Evolutionary conservation across 2,329 filamentous ascomycete species (phyloP).

Genomic region (Teratosphaeria gauchensis): DNA sequence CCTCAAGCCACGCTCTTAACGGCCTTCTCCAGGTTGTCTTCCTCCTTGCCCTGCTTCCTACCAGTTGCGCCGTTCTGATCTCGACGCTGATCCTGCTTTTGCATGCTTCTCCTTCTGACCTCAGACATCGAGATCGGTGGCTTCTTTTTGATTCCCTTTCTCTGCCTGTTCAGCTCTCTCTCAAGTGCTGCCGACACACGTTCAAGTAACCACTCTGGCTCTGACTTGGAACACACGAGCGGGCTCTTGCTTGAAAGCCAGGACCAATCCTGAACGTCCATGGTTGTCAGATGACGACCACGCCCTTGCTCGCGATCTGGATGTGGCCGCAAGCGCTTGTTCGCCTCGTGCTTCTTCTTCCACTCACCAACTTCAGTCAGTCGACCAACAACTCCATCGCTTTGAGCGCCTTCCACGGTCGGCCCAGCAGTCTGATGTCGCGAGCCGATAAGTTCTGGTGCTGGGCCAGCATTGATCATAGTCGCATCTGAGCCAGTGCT

Average conservation of each 20-base stretch:
- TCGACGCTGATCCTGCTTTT: neutral
- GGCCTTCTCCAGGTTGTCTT: slow-evolving; percentile 2
- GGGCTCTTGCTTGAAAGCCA: slow-evolving; percentile 64
- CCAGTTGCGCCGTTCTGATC: neutral
- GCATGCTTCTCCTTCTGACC: slow-evolving; percentile 2
- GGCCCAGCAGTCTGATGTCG: neutral
- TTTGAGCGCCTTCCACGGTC: neutral
- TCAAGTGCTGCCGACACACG: slow-evolving; percentile 50
- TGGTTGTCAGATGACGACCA: slow-evolving; percentile 8
- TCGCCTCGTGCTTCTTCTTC: slow-evolving; percentile 6
- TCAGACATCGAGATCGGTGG: slow-evolving; percentile 24
- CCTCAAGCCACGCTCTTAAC: slow-evolving; percentile 1
- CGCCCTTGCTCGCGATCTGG: slow-evolving; percentile 9
- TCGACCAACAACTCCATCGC: slow-evolving; percentile 15
- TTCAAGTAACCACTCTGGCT: slow-evolving; percentile 65
- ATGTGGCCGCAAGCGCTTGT: slow-evolving; percentile 7
- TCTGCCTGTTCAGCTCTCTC: slow-evolving; percentile 33
- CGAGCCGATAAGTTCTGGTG: neutral
- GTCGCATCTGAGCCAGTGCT: slow-evolving; percentile 7
- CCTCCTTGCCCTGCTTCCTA: slow-evolving; percentile 1
- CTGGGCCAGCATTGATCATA: neutral
- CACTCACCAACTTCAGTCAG: slow-evolving; percentile 7
- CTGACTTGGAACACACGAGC: slow-evolving; percentile 57
- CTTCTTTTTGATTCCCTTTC: slow-evolving; percentile 15
- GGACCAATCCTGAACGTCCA: slow-evolving; percentile 47